Base-by-base conservation (phyloP, 2,329 filamentous ascomycete species). In the Whalleya microplaca region DNA sequence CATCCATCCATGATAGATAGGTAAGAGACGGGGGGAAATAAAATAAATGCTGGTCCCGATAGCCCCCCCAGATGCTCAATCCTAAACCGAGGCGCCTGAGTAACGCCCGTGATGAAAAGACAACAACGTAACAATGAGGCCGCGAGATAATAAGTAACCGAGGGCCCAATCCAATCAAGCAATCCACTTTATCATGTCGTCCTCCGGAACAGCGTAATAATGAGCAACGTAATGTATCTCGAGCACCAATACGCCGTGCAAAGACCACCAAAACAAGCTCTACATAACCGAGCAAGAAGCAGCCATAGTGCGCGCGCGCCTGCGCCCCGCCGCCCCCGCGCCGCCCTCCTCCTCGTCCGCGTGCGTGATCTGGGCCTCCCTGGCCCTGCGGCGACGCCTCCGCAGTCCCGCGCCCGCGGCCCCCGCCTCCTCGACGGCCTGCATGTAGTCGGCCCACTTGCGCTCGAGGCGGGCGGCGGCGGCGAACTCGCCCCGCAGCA, bases 371-470 rank as follows among this genome's bases (percentile, higher is more conserved):
- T 92, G 88, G 4, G 92, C 92, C 71, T 96, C 91, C 45, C 93
- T 83, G 1, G 91, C 91, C 56, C 93, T 82, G 48, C 92, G 82
- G 61, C 92, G 80, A 56, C 93, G 79, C 51, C 92, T 80, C 51
- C 92, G 81, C 2, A 83, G 78, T 5, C 89, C 86, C 1, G 81
- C 82, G 1, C 88, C 91, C 2, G 77, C 80, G 2, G 84, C 83
- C 2, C 88, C 90, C 0, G 90, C 91, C 71, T 97, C 94, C 72
- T 96, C 92, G 48, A 85, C 90, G 16, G 91, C 87, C 76, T 96
- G 91, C 92, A 97, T 97, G 72, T 92, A 96, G 52, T 96, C 90
- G 0, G 89, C 89, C 94, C 94, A 98, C 72, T 94, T 96, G 62
- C 87, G 83, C 78, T 96, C 93, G 19, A 98, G 80, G n/a, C 91